Conservation (phyloP, 768 basidiomycete species). For the Tulasnella calospora region DNA sequence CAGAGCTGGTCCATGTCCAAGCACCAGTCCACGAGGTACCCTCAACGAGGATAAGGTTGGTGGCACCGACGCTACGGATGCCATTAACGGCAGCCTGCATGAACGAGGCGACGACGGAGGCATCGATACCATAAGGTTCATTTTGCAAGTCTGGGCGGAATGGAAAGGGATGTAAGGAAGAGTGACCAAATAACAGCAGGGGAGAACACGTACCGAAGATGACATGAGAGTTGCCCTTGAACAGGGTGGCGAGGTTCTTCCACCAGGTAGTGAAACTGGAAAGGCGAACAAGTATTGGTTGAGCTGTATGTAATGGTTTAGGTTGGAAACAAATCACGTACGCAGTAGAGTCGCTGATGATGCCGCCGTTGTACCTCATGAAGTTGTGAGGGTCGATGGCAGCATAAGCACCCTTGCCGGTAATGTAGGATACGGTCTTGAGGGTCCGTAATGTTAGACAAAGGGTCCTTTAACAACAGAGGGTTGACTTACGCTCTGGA, state of each 20-base stretch:
- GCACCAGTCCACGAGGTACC: constrained; percentile 54
- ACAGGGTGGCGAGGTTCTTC: constrained; percentile 52
- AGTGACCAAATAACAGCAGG: neutral
- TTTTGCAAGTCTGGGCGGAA: constrained; percentile 40
- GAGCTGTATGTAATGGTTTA: neutral
- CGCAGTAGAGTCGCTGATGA: constrained; percentile 48
- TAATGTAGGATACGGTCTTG: constrained; percentile 53
- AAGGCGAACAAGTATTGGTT: neutral
- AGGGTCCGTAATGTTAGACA: neutral
- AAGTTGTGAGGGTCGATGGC: constrained; percentile 58
- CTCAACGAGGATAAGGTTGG: constrained; percentile 42
- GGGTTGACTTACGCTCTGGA: constrained; percentile 37
- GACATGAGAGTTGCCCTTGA: constrained; percentile 47
- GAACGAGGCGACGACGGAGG: constrained; percentile 49
- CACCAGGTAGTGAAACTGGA: constrained; percentile 39
- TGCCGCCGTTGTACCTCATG: constrained; percentile 53
- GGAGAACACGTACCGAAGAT: constrained; percentile 54
- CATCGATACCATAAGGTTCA: constrained; percentile 59
- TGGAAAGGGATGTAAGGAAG: neutral
- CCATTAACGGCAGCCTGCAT: constrained; percentile 64
- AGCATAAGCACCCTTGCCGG: constrained; percentile 53
- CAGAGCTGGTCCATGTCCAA: constrained; percentile 56
- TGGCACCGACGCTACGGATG: constrained; percentile 59
- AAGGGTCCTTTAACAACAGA: too few species aligned
- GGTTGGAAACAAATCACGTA: constrained; percentile 31